These are phyloP conservation scores for Yamadazyma sp. DNA, from an alignment of 805 yeast species.

Conservation along the genomic window DNA sequence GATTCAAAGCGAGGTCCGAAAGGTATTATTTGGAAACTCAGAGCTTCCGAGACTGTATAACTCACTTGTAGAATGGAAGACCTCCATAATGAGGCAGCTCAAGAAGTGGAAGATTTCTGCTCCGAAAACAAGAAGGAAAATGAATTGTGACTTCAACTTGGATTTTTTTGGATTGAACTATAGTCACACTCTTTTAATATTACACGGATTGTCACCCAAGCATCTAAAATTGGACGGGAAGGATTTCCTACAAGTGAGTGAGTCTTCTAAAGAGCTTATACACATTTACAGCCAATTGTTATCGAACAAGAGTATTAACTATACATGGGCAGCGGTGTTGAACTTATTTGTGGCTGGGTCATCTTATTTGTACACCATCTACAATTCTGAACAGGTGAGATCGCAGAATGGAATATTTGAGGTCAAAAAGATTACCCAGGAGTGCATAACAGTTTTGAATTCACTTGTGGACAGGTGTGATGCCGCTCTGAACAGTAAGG, in stretches of 20 bases:
- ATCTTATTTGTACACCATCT: slow-evolving; percentile 74
- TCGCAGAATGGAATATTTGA: slow-evolving; percentile 44
- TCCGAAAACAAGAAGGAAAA: slow-evolving; percentile 55
- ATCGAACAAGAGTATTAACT: slow-evolving; percentile 61
- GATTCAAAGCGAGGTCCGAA: slow-evolving; percentile 76
- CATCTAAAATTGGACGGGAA: slow-evolving; percentile 51
- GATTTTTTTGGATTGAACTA: slow-evolving; percentile 74
- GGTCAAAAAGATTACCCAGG: slow-evolving; percentile 48
- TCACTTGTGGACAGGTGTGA: slow-evolving; percentile 70
- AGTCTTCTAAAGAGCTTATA: slow-evolving; percentile 67
- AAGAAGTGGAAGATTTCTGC: slow-evolving; percentile 61
- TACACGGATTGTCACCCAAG: slow-evolving; percentile 79
- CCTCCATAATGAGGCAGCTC: slow-evolving; percentile 48
- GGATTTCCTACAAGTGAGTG: slow-evolving; percentile 57
- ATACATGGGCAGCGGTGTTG: slow-evolving; percentile 93
- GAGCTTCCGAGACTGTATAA: slow-evolving; percentile 66
- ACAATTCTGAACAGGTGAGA: slow-evolving; percentile 60
- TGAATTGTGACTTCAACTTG: slow-evolving; percentile 73
- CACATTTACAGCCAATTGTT: slow-evolving; percentile 59
- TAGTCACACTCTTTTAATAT: slow-evolving; percentile 66
- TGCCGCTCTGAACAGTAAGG: slow-evolving; percentile 72
- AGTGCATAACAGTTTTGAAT: slow-evolving; percentile 57
- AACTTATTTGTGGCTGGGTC: slow-evolving; percentile 88
- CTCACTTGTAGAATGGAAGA: slow-evolving; percentile 62
- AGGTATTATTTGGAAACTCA: slow-evolving; percentile 65